Conservation (phyloP, 2,329 filamentous ascomycete genomes). For the Sclerotinia trifoliorum region DNA sequence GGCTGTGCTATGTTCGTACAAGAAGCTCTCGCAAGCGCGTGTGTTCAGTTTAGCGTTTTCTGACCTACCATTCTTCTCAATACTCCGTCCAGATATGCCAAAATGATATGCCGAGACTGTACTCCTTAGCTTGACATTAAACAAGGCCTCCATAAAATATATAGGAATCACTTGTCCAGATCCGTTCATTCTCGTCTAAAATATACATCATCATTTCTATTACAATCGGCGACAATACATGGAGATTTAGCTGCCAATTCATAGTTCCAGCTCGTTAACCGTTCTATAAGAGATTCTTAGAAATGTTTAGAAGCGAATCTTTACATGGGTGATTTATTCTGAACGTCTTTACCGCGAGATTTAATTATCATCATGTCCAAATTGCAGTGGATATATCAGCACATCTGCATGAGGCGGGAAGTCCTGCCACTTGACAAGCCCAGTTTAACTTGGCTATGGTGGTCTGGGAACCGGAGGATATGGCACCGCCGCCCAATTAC, state of each 20-base stretch:
- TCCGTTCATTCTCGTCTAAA: background rate
- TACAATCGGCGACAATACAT: background rate
- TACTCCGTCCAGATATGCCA: background rate
- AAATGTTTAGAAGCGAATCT: background rate
- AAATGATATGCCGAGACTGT: background rate
- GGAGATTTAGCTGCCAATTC: too few relatives aligned
- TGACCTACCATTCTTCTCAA: background rate
- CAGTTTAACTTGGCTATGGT: too few relatives aligned
- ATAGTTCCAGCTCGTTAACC: too few relatives aligned
- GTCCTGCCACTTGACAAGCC: background rate
- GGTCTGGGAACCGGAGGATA: too few relatives aligned
- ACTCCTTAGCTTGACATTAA: background rate
- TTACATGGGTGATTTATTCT: background rate
- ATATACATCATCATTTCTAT: background rate
- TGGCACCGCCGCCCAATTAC: too few relatives aligned
- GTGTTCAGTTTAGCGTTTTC: background rate
- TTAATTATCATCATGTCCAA: background rate
- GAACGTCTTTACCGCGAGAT: background rate
- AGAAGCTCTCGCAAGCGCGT: background rate
- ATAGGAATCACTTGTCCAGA: background rate
- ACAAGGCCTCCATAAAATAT: background rate
- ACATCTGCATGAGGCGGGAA: background rate
- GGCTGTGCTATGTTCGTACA: background rate
- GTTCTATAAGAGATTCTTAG: too few relatives aligned
- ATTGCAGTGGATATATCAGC: background rate